A percentile compares a stretch with the other conserved stretches of the same genome.
These are phyloP conservation scores for Clarireedia paspali DNA, from an alignment of 2,329 filamentous ascomycete genomes.

Conservation along the genomic window DNA sequence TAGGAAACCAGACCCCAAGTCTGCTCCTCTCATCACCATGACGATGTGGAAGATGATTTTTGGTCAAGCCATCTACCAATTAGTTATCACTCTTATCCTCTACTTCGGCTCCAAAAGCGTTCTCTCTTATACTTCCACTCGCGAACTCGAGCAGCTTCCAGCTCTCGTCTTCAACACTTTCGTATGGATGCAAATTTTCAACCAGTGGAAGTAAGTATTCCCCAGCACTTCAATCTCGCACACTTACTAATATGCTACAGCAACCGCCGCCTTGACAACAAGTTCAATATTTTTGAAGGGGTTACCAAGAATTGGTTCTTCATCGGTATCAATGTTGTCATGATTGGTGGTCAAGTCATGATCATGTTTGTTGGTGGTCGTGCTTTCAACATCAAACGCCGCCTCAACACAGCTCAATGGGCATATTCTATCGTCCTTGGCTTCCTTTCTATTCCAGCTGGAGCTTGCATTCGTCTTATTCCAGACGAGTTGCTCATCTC, in stretches of 20 bases:
- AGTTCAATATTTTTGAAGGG: conserved; percentile 92
- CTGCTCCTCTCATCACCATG: conserved; percentile 68
- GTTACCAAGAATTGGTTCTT: conserved; percentile 84
- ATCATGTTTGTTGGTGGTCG: conserved; percentile 81
- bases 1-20: conserved; percentile 67
- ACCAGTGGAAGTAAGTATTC: conserved; percentile 77
- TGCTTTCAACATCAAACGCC: conserved; percentile 56
- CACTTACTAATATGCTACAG: conserved; percentile 33
- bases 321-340: conserved; percentile 73
- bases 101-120: conserved; percentile 65
- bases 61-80: conserved; percentile 83
- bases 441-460: conserved; percentile 76
- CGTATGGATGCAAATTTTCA: conserved; percentile 99
- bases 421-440: conserved; percentile 79
- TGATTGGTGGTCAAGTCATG: conserved; percentile 82
- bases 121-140: conserved; percentile 46
- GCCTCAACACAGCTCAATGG: conserved; percentile 72
- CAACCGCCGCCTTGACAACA: conserved; percentile 89
- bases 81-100: conserved; percentile 69
- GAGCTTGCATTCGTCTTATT: conserved; percentile 70
- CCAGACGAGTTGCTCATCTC: conserved; percentile 51
- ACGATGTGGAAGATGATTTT: conserved; percentile 99
- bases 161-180: conserved; percentile 97
- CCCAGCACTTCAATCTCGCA: conserved; percentile 6
- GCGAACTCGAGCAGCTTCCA: conserved; percentile 47